Evolutionary conservation across 225 moss, liverwort and hornwort species (phyloP), one percentile per base, ranked within the genome.

Genomic region (Sphagnum tenellum): DNA sequence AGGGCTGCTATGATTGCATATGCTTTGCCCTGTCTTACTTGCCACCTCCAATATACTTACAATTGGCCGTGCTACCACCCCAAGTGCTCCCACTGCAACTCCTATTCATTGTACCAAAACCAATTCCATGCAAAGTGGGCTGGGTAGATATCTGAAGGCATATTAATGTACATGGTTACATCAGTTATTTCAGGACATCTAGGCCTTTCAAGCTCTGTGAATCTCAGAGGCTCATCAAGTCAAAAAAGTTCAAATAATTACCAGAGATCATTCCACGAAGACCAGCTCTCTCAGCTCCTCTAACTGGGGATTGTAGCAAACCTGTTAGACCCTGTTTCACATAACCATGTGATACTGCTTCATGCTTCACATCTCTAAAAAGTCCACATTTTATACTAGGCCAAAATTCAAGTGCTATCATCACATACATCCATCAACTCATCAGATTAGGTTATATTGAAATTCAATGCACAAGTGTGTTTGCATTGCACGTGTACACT

Each of bases 231-330:
- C 29, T 29, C 29, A 29, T 29, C 29, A 29, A 29, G 29, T 29
- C 29, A 29, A 29, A 29, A 29, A 29, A 29, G 29, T 29, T 29
- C 29, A 29, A 29, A 29, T 29, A 29, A 29, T 29, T 65, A 94
- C 94, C 94, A 56, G 94, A 95, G 57, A 95, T 75, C 88, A 95
- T 89, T 82, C 94, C 94, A 55, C 91, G 94, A 72, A 95, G 81
- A 47, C 94, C 94, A 78, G 91, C 83, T 75, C 83, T 91, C 81
- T 95, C 94, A 72, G 94, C 94, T 76, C 94, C 94, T 74, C 87
- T 79, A 50, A 95, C 90, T 70, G 94, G 94, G 44, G 94, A 86
- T 70, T 95, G 94, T 49, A 95, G 82, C 72, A 95, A 81, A 13
- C 94, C 94, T 58, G 94, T 95, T 51, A 95, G 84, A 66, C 94